phyloP scores from a whole-genome alignment of 176 grass and related monocot genomes.

The Eragrostis nindensis region DNA sequence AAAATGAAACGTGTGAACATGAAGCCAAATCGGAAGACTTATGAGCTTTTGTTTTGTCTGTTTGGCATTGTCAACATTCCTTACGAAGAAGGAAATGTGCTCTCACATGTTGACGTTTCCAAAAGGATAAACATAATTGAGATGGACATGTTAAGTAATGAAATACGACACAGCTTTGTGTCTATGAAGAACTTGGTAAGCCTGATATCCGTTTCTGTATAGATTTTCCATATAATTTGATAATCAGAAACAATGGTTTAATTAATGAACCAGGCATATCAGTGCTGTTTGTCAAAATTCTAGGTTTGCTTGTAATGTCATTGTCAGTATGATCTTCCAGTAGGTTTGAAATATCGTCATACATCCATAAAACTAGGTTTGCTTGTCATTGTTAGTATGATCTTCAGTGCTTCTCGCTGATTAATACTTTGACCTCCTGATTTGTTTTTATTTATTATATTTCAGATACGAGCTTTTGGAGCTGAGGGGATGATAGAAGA shows the following conservation, averaged over 20 bases:
- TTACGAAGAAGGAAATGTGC: constrained; percentile 87
- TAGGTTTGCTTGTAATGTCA: constrained; percentile 25
- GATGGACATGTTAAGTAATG: constrained; percentile 80
- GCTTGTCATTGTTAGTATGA: background rate
- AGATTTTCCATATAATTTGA: background rate
- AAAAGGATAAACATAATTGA: constrained; percentile 87
- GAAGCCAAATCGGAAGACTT: constrained; percentile 70
- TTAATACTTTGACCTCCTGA: constrained; percentile 15
- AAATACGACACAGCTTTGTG: constrained; percentile 65
- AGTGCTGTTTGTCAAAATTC: constrained; percentile 2
- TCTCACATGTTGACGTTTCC: constrained; percentile 76
- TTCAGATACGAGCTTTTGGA: constrained; percentile 85
- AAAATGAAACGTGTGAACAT: constrained; percentile 72
- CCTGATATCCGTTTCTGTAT: constrained; percentile 27
- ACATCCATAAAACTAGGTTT: no score
- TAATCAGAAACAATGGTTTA: no score
- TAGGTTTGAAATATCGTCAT: no score
- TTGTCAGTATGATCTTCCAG: background rate
- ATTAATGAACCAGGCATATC: constrained; percentile 14
- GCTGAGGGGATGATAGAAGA: constrained; percentile 88
- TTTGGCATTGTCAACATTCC: constrained; percentile 79
- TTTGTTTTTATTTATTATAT: constrained; percentile 35
- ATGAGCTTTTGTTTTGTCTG: constrained; percentile 77
- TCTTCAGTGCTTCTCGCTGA: constrained; percentile 9
- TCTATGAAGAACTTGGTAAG: constrained; percentile 82